Conservation (phyloP, 148 eudicot species). For the Diospyros kaki region DNA sequence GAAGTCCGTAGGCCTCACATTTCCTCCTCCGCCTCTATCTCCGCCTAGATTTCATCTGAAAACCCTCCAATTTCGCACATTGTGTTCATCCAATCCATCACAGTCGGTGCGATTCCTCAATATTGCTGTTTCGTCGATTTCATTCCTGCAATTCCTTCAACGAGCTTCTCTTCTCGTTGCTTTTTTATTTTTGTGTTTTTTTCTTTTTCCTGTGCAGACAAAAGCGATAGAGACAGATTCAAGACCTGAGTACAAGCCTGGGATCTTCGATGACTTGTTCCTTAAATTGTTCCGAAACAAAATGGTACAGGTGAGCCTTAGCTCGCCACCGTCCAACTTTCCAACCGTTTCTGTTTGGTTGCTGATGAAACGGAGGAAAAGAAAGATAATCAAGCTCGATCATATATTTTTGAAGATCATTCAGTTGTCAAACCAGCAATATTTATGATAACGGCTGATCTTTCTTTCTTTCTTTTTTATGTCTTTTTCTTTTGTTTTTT, state of each 20-base stretch:
- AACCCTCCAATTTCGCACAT: conserved; percentile 1
- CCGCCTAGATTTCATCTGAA: neutral
- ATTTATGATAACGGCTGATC: neutral
- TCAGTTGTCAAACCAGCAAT: neutral
- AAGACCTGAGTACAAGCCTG: conserved; percentile 32
- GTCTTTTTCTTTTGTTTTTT: neutral
- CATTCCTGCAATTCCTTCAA: neutral
- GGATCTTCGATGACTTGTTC: conserved; percentile 35
- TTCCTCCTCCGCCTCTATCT: neutral
- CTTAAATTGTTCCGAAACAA: conserved; percentile 39
- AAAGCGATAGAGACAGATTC: conserved; percentile 19
- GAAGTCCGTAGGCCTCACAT: neutral
- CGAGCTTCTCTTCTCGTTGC: neutral
- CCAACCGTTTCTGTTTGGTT: neutral
- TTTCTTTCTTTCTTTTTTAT: neutral
- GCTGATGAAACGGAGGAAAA: neutral
- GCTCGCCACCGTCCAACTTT: neutral
- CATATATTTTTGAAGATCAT: neutral
- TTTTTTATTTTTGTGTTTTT: neutral
- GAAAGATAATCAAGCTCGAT: neutral
- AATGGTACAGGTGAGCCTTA: conserved; percentile 38
- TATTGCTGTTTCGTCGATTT: neutral
- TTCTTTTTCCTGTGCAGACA: neutral
- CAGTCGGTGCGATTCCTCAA: neutral
- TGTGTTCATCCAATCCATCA: conserved; percentile 8